phyloP scores from a whole-genome alignment of 73 alveolate species.

The Paramecium bursaria region DNA sequence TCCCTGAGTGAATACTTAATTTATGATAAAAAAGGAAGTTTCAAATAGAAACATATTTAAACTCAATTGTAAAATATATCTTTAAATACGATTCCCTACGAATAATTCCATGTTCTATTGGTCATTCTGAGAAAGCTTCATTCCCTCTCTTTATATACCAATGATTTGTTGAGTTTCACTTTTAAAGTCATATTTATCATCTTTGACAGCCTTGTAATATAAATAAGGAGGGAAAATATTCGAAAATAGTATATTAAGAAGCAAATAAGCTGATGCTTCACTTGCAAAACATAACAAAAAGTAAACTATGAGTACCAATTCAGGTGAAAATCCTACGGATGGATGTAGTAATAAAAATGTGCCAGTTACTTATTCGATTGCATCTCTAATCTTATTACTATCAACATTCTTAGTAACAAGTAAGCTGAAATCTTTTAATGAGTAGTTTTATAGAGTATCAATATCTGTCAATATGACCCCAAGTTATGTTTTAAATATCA shows the following conservation, averaged over 20 bases:
- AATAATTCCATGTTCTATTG: neutral
- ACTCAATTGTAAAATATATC: neutral
- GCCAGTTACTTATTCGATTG: slow-evolving; percentile 29
- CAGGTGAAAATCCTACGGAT: slow-evolving; percentile 32
- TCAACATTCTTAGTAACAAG: neutral
- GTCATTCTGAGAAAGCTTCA: slow-evolving; percentile 3
- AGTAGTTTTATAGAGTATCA: slow-evolving; percentile 6
- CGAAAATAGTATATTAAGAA: slow-evolving; percentile 5
- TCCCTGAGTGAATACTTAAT: slow-evolving; percentile 15
- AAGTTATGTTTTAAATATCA: neutral
- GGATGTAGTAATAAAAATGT: slow-evolving; percentile 39
- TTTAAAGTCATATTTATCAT: neutral
- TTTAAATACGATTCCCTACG: neutral
- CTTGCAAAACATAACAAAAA: slow-evolving; percentile 40
- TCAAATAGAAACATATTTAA: slow-evolving; percentile 29
- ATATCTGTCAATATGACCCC: slow-evolving; percentile 24
- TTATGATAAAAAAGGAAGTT: slow-evolving; percentile 24
- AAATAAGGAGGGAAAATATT: slow-evolving; percentile 18
- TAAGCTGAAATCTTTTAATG: slow-evolving; percentile 34
- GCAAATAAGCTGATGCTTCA: slow-evolving; percentile 55
- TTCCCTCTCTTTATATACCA: slow-evolving; percentile 17
- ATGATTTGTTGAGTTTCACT: neutral
- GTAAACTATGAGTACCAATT: slow-evolving; percentile 6
- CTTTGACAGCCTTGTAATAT: neutral
- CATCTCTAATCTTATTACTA: neutral